Evolutionary conservation across 305 asterid genomes (phyloP).

Genomic region (Fraxinus angustifolia): DNA sequence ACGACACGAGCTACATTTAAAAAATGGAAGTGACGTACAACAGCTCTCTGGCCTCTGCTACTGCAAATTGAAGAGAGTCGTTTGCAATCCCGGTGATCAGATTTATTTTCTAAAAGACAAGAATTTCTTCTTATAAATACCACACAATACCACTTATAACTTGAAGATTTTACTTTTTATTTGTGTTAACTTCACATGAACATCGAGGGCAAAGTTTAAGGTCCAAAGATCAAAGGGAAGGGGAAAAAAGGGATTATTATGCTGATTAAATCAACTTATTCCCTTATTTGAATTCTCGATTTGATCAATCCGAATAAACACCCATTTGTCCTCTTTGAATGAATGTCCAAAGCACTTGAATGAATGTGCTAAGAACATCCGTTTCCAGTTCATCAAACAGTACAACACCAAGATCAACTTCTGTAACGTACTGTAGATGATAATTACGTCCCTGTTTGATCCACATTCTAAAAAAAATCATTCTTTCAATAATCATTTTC

Average conservation of each 20-base stretch:
- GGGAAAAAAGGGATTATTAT: not conserved
- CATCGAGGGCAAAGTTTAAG: not conserved
- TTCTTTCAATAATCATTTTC: no score
- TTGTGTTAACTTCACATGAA: not conserved
- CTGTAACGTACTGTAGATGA: not conserved
- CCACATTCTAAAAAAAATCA: no score
- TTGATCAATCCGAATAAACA: not conserved
- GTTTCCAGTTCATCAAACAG: not conserved
- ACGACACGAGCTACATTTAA: not conserved
- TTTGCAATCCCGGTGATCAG: not conserved
- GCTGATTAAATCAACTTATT: not conserved
- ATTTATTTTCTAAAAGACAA: not conserved
- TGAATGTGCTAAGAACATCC: not conserved
- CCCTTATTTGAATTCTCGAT: not conserved
- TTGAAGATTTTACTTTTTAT: not conserved
- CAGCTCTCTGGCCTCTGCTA: not conserved
- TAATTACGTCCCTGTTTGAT: not conserved
- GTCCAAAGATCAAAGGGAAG: not conserved
- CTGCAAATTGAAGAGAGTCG: not conserved
- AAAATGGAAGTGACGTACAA: not conserved
- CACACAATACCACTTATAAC: not conserved
- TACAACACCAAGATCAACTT: not conserved
- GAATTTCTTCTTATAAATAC: not conserved
- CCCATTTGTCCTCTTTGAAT: not conserved
- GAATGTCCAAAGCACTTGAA: not conserved